Conservation (phyloP, 2,329 filamentous ascomycete species). For the Cytospora paraplurivora region DNA sequence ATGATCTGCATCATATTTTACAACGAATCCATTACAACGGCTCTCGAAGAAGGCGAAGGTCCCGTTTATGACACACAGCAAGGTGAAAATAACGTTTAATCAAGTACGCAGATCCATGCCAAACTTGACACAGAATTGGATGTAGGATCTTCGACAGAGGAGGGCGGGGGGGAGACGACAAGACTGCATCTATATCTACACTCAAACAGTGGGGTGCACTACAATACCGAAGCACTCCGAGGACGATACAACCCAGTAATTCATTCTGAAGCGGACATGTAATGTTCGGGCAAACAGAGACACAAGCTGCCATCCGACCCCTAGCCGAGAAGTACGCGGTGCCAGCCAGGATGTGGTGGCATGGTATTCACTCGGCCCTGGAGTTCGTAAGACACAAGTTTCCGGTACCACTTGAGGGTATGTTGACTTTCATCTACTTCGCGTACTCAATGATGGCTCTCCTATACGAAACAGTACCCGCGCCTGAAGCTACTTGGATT, state of each 20-base stretch:
- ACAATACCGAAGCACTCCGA: background rate
- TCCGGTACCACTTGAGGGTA: conserved; percentile 78
- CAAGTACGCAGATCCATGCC: background rate
- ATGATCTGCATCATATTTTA: background rate
- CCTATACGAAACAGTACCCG: conserved; percentile 79
- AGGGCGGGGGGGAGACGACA: too few relatives aligned
- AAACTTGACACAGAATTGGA: background rate
- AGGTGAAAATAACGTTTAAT: background rate
- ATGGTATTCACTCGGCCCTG: conserved; percentile 84
- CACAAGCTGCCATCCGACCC: conserved; percentile 66
- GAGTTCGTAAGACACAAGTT: conserved; percentile 74
- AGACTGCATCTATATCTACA: too few relatives aligned
- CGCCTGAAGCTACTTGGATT: conserved; percentile 87
- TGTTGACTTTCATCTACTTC: conserved; percentile 87
- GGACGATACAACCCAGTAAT: too few relatives aligned
- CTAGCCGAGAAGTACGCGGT: conserved; percentile 83
- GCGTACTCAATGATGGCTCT: conserved; percentile 90
- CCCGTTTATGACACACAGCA: background rate
- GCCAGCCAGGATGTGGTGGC: conserved; percentile 91
- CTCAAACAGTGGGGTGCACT: too few relatives aligned
- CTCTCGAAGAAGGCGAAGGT: background rate
- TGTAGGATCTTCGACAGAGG: background rate
- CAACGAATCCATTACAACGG: background rate
- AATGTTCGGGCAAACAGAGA: conserved; percentile 57
- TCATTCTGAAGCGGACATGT: background rate